Evolutionary conservation across 768 basidiomycete genomes (phyloP), one percentile per base, ranked within the genome.

Genomic region (Termitomyces sp.): DNA sequence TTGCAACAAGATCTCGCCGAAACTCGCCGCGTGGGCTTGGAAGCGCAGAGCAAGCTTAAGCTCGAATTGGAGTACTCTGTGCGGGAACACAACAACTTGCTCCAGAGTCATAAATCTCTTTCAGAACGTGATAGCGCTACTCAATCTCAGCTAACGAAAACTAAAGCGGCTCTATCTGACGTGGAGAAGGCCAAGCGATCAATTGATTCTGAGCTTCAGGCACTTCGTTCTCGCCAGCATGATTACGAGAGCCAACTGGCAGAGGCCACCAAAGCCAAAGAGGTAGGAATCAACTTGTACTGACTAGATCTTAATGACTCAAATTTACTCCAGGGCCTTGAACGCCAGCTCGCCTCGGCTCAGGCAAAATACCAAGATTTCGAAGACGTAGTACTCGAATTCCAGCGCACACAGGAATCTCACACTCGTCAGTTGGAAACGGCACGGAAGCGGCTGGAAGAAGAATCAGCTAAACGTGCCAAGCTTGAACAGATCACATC

Each of bases 351-450:
- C n/a, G 71, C 78, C 0, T 74, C 82, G 22, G 83, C 90, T 7
- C 90, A 92, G 67, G 79, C 82, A 39, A 92, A 92, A 67, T 90
- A 89, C 62, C 85, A 90, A 59, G 88, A 90, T 60, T 89, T 94
- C 59, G 96, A 99, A 73, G 96, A 98, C 69, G 84, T 89, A 0
- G 84, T 92, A 1, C 80, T 97, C 7, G 87, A 91, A 66, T 81
- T 92, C 54, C 91, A 98, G 72, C 82, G 92, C 35, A 94, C 95
- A 60, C 86, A 92, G 70, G 86, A 84, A 12, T 79, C 86, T 16
- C 86, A 89, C 63, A 82, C 86, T 52, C 84, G 89, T 5, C 90
- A 94, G 65, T 70, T 91, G 61, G 91, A 96, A 24, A 78, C 82
- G 5, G 73, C 82, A 57, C 84, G 84, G 46, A 88, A 88, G 66